These are phyloP conservation scores for Alternaria solani DNA, from an alignment of 2,329 filamentous ascomycete species.

Conservation along the genomic window DNA sequence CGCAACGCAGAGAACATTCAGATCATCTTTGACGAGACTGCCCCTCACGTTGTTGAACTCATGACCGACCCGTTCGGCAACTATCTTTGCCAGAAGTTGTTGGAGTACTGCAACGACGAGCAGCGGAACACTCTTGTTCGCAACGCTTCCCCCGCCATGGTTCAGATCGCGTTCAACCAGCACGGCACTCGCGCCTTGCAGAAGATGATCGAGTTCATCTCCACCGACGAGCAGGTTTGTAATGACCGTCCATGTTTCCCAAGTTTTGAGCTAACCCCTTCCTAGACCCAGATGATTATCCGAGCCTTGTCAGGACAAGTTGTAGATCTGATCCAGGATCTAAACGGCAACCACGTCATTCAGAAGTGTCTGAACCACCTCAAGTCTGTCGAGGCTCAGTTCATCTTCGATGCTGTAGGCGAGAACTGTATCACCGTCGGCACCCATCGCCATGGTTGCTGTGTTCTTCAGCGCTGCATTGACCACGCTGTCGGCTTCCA, in stretches of 20 bases:
- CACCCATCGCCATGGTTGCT: conserved; percentile 97
- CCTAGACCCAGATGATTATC: conserved; percentile 79
- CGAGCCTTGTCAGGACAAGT: conserved; percentile 82
- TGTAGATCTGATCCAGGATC: conserved; percentile 92
- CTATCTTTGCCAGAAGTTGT: conserved; percentile 97
- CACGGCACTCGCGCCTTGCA: conserved; percentile 95
- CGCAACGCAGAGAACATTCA: conserved; percentile 82
- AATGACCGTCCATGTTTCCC: not conserved
- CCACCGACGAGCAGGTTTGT: conserved; percentile 74
- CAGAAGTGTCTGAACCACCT: conserved; percentile 99
- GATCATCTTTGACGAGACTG: conserved; percentile 93
- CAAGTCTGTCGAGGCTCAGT: conserved; percentile 81
- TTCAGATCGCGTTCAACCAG: conserved; percentile 93
- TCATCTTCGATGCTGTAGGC: conserved; percentile 96
- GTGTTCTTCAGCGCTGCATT: conserved; percentile 96
- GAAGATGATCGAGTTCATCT: conserved; percentile 99
- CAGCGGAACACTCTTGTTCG: conserved; percentile 93
- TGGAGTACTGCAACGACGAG: conserved; percentile 94
- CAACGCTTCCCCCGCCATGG: conserved; percentile 86
- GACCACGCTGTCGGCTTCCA: conserved; percentile 93
- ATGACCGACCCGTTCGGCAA: conserved; percentile 99
- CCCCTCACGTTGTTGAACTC: conserved; percentile 91
- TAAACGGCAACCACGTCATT: conserved; percentile 98
- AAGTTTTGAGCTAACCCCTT: conserved; percentile 18
- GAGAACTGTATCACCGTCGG: conserved; percentile 87